These are phyloP conservation scores for Phaeophleospora eucalypticola DNA, from an alignment of 2,329 filamentous ascomycete species.

Conservation along the genomic window DNA sequence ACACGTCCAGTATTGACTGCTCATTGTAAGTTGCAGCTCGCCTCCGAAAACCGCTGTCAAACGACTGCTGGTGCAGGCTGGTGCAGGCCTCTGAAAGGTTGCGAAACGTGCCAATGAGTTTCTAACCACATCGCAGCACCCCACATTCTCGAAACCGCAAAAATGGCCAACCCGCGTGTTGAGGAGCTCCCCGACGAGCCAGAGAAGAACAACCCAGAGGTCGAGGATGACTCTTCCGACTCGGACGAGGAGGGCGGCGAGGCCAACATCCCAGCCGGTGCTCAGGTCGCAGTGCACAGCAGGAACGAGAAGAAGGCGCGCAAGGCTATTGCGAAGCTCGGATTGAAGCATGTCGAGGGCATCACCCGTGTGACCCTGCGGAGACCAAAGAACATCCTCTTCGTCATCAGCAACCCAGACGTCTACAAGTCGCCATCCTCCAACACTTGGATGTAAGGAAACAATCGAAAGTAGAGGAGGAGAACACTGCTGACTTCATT, in stretches of 20 bases:
- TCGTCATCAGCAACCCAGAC: conserved; percentile 99
- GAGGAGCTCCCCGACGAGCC: conserved; percentile 93
- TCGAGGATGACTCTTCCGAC: conserved; percentile 67
- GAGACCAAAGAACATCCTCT: conserved; percentile 98
- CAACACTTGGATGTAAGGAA: conserved; percentile 97
- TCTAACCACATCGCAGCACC: background rate
- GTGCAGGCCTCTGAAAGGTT: too few relatives aligned
- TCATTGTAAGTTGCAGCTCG: conserved; percentile 12
- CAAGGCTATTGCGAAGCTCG: conserved; percentile 98
- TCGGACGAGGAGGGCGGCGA: conserved; percentile 72
- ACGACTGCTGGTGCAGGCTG: too few relatives aligned
- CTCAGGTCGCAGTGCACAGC: conserved; percentile 87
- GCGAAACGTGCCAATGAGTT: too few relatives aligned
- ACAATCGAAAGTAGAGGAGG: background rate
- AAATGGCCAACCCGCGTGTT: conserved; percentile 95
- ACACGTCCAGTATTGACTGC: conserved; percentile 12
- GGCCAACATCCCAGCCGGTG: conserved; percentile 72
- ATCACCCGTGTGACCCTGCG: conserved; percentile 98
- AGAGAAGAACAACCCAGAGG: conserved; percentile 58
- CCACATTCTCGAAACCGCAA: conserved; percentile 38
- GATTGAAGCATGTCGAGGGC: conserved; percentile 90
- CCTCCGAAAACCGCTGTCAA: background rate
- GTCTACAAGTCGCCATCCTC: conserved; percentile 99
- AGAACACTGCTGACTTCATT: conserved; percentile 5
- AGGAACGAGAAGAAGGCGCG: conserved; percentile 99